A percentile compares a stretch with the other conserved stretches of the same genome.
phyloP scores from a whole-genome alignment of 371 early-diverging fungal species.

The Mycotypha africana region DNA sequence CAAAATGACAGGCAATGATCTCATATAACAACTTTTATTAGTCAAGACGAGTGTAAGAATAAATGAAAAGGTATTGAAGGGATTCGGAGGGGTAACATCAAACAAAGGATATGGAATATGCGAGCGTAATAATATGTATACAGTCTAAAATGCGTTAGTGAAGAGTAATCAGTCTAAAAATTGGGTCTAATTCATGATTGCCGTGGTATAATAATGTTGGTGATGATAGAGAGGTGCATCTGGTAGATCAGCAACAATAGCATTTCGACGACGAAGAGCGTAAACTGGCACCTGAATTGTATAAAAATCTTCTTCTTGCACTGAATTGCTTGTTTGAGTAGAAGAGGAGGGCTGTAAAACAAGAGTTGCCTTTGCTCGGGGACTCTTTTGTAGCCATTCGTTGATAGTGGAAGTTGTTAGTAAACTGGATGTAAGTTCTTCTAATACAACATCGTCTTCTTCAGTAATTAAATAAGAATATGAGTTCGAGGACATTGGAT shows the following conservation, averaged over 20 bases:
- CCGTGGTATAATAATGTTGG: too few species aligned
- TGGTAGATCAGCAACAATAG: slow-evolving; percentile 30
- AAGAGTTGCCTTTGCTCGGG: slow-evolving; percentile 31
- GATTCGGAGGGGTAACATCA: too few species aligned
- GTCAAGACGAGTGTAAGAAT: slow-evolving; percentile 4
- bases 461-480: slow-evolving; percentile 34
- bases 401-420: slow-evolving; percentile 19
- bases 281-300: slow-evolving; percentile 31
- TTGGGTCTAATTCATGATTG: too few species aligned
- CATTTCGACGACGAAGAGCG: slow-evolving; percentile 38
- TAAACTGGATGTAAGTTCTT: slow-evolving; percentile 15
- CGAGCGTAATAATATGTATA: too few species aligned
- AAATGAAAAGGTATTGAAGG: not conserved
- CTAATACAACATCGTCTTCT: slow-evolving; percentile 32
- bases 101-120: too few species aligned
- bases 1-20: too few species aligned
- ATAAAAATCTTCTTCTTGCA: too few species aligned
- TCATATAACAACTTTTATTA: slow-evolving; percentile 14
- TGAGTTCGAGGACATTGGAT: slow-evolving; percentile 18
- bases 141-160: too few species aligned
- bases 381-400: slow-evolving; percentile 39
- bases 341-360: too few species aligned
- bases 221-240: slow-evolving; percentile 19
- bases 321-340: too few species aligned
- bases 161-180: too few species aligned